These are phyloP conservation scores for Chlamydomonas schloesseri DNA, from an alignment of 139 green algal species.

Conservation along the genomic window DNA sequence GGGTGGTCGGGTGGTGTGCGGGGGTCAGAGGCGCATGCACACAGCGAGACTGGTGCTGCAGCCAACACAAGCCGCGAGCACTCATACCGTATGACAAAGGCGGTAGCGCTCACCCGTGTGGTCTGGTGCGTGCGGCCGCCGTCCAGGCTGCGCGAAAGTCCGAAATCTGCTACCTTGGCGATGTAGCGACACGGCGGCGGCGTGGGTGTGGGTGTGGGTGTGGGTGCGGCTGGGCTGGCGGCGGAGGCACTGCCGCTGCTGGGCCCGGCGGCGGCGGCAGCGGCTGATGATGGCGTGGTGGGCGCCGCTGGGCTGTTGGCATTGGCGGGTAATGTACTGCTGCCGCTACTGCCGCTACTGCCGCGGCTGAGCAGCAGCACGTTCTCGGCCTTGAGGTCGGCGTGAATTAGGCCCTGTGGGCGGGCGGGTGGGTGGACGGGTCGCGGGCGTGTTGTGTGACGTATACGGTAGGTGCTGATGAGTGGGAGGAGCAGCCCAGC, in stretches of 20 bases:
- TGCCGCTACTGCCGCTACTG: slow-evolving; percentile 55
- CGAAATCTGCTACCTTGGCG: slow-evolving; percentile 56
- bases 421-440: no score
- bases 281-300: no score
- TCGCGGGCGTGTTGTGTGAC: no score
- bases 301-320: no score
- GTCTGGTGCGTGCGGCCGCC: slow-evolving; percentile 41
- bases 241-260: slow-evolving; percentile 41
- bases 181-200: slow-evolving; percentile 42
- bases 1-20: no score
- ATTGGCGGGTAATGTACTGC: no score
- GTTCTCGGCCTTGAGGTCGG: slow-evolving; percentile 90
- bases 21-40: no score
- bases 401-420: slow-evolving; percentile 68
- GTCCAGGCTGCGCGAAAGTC: slow-evolving; percentile 37
- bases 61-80: not conserved
- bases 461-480: no score
- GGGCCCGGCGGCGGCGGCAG: slow-evolving; percentile 45
- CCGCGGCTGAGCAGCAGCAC: slow-evolving; percentile 55
- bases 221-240: slow-evolving; percentile 49
- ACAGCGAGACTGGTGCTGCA: no score
- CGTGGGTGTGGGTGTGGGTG: no score
- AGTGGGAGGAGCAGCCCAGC: no score
- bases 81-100: not conserved
- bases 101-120: slow-evolving; percentile 28